Percentiles rank a stretch among this genome's conserved stretches.
Evolutionary conservation across 2,329 filamentous ascomycete species (phyloP).

Genomic region (Chaetomium sp.): DNA sequence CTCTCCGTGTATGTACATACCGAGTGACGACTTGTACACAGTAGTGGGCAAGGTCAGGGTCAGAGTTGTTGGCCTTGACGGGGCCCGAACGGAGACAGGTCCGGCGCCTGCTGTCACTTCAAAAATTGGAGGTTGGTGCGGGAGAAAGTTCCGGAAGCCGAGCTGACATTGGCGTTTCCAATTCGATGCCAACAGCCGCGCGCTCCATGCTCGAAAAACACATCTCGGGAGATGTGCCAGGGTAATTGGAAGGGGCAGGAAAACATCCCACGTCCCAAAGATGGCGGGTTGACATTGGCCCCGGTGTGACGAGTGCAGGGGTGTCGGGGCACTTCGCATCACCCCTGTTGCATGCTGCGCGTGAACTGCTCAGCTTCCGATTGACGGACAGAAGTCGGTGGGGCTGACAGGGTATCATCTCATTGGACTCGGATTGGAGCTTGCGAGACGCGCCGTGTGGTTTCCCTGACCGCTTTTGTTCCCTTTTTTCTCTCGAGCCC

Average conservation of each 20-base stretch:
- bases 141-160: slow-evolving; percentile 33
- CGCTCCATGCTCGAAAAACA: neutral
- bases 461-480: neutral
- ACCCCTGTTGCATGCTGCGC: slow-evolving; percentile 18
- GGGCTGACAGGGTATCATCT: neutral
- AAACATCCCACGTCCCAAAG: slow-evolving; percentile 25
- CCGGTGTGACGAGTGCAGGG: slow-evolving; percentile 30
- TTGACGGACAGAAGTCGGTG: slow-evolving; percentile 25
- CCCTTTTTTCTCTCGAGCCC: neutral
- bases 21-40: neutral
- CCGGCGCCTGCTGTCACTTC: slow-evolving; percentile 5
- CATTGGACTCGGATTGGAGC: neutral
- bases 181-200: neutral
- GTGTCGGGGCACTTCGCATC: slow-evolving; percentile 9
- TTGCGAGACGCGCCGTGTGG: neutral
- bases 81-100: neutral
- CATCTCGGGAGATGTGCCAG: slow-evolving; percentile 18
- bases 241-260: slow-evolving; percentile 28
- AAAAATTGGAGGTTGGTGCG: slow-evolving; percentile 17
- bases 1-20: too few relatives aligned
- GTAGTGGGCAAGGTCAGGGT: neutral
- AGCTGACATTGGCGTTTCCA: neutral
- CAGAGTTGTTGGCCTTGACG: neutral
- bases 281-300: slow-evolving; percentile 27
- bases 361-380: slow-evolving; percentile 28